Conservation (phyloP, 2,329 filamentous ascomycete species). For the Penicillium sclerotigenum region DNA sequence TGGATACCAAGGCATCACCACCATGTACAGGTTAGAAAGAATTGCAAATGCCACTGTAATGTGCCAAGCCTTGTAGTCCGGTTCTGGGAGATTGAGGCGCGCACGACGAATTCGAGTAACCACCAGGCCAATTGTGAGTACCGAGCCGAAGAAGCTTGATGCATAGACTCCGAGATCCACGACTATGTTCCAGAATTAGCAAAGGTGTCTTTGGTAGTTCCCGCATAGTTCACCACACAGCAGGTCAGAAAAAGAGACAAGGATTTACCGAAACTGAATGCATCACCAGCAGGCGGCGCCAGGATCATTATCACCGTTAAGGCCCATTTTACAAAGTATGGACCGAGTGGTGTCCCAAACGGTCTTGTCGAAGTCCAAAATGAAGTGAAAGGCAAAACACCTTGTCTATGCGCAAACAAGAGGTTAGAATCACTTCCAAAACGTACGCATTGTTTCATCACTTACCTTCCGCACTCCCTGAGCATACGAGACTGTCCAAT, state of each 20-base stretch:
- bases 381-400: constrained; percentile 57
- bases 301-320: constrained; percentile 60
- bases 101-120: constrained; percentile 36
- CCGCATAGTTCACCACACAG: too few species aligned
- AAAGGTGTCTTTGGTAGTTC: fast-evolving
- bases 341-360: constrained; percentile 61
- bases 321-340: constrained; percentile 57
- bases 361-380: constrained; percentile 64
- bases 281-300: constrained; percentile 60
- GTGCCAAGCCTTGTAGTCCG: constrained; percentile 61
- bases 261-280: constrained; percentile 57
- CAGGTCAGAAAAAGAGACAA: too few species aligned
- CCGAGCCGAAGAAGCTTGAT: neutral
- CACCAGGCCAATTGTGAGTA: constrained; percentile 4
- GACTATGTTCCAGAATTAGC: neutral
- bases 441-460: neutral
- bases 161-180: constrained; percentile 6
- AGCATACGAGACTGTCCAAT: constrained; percentile 57
- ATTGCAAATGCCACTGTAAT: constrained; percentile 58
- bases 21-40: constrained; percentile 57
- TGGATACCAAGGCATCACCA: constrained; percentile 71
- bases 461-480: constrained; percentile 56
- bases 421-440: neutral
- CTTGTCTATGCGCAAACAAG: constrained; percentile 43
- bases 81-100: constrained; percentile 44